These are phyloP conservation scores for Solanum ossicruentum DNA, from an alignment of 257 asterid species.

Conservation along the genomic window DNA sequence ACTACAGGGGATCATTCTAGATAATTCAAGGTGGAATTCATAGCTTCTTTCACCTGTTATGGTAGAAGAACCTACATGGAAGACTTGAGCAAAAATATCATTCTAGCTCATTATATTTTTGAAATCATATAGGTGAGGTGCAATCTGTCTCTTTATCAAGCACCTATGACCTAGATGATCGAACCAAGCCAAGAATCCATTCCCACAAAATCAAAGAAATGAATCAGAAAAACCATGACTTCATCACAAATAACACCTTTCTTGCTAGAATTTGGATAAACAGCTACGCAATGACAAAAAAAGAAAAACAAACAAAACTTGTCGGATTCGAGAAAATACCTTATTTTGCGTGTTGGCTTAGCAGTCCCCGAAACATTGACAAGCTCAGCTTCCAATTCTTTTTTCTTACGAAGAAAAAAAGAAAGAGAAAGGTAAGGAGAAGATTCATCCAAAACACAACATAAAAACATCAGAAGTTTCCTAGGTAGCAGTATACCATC, in stretches of 20 bases:
- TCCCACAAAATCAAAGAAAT: not conserved
- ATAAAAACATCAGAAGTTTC: not conserved
- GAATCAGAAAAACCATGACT: not conserved
- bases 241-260: not conserved
- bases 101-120: not conserved
- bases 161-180: not conserved
- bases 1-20: not conserved
- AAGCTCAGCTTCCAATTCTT: slow-evolving; percentile 97
- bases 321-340: slow-evolving; percentile 27
- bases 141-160: not conserved
- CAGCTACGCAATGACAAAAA: not conserved
- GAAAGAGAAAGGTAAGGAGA: slow-evolving; percentile 1
- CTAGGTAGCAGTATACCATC: slow-evolving; percentile 43
- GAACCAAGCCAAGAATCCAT: not conserved
- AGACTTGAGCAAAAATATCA: not conserved
- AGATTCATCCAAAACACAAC: not conserved
- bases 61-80: not conserved
- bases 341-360: slow-evolving; percentile 88
- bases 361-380: slow-evolving; percentile 78
- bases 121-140: not conserved
- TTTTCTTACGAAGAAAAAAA: slow-evolving; percentile 45
- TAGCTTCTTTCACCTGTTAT: not conserved
- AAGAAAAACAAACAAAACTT: not conserved
- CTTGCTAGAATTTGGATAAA: not conserved
- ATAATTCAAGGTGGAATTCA: not conserved